Evolutionary conservation across 768 basidiomycete genomes (phyloP).

Genomic region (Lactifluus pinguis): DNA sequence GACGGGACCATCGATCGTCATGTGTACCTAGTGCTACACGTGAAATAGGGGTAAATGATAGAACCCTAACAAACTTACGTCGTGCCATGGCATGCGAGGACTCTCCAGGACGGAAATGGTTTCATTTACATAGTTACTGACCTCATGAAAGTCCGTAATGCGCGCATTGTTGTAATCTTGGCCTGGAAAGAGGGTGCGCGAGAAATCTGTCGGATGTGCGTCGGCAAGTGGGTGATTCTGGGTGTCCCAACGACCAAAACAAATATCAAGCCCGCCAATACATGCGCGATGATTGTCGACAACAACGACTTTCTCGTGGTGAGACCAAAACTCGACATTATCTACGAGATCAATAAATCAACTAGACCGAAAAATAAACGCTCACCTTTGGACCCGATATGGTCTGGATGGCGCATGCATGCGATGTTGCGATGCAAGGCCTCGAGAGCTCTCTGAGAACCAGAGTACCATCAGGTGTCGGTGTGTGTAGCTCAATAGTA

Average conservation of each 20-base stretch:
- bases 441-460: slow-evolving; percentile 57
- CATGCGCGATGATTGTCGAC: slow-evolving; percentile 82
- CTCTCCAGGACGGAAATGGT: slow-evolving; percentile 57
- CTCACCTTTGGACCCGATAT: slow-evolving; percentile 68
- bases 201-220: slow-evolving; percentile 81
- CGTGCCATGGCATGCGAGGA: slow-evolving; percentile 91
- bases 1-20: slow-evolving; percentile 71
- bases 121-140: slow-evolving; percentile 67
- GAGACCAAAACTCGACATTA: slow-evolving; percentile 80
- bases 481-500: not conserved
- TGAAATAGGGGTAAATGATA: not conserved
- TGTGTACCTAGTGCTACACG: slow-evolving; percentile 49
- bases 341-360: slow-evolving; percentile 32
- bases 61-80: slow-evolving; percentile 42
- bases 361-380: not conserved
- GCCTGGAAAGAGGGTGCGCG: slow-evolving; percentile 80
- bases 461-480: no score
- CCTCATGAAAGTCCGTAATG: slow-evolving; percentile 71
- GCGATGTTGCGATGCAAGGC: slow-evolving; percentile 80
- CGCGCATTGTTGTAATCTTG: slow-evolving; percentile 93
- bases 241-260: slow-evolving; percentile 97
- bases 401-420: slow-evolving; percentile 86
- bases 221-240: slow-evolving; percentile 86
- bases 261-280: slow-evolving; percentile 91
- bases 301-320: slow-evolving; percentile 88